Conservation (phyloP, 2,329 filamentous ascomycete genomes). For the Trichophaea hybrida region DNA sequence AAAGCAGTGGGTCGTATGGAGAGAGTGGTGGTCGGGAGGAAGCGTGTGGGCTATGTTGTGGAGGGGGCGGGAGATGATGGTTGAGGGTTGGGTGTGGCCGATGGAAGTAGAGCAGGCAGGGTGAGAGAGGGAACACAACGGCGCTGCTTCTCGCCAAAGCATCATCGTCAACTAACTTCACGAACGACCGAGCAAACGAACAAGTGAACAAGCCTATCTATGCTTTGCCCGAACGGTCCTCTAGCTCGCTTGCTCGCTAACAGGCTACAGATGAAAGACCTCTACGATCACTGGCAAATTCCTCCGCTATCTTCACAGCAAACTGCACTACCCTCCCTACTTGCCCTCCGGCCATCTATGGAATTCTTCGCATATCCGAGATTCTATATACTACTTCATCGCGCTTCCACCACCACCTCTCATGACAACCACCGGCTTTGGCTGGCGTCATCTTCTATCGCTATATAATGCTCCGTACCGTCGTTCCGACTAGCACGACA, state of each 20-base stretch:
- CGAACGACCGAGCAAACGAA: no score
- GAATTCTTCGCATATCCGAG: not conserved
- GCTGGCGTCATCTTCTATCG: not conserved
- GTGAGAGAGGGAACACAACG: no score
- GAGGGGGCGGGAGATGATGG: slow-evolving; percentile 3
- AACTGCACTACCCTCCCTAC: not conserved
- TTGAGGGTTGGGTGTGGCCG: not conserved
- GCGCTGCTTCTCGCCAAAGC: no score
- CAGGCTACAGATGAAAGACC: no score
- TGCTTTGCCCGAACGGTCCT: no score
- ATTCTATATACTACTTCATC: no score
- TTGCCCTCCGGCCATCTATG: not conserved
- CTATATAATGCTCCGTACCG: no score
- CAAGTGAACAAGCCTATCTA: no score
- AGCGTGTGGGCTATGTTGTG: slow-evolving; percentile 1
- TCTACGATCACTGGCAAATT: no score
- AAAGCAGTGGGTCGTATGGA: not conserved
- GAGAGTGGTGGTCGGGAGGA: not conserved
- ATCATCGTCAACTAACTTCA: no score
- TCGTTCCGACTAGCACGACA: no score
- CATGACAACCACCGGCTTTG: not conserved
- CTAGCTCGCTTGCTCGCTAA: no score
- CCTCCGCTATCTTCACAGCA: not conserved
- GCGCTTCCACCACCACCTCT: not conserved
- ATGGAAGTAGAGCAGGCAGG: slow-evolving; percentile 2